Percentiles rank a stretch among this genome's conserved stretches.
phyloP scores from a whole-genome alignment of 176 grass and related monocot genomes.

The Carex parvula region DNA sequence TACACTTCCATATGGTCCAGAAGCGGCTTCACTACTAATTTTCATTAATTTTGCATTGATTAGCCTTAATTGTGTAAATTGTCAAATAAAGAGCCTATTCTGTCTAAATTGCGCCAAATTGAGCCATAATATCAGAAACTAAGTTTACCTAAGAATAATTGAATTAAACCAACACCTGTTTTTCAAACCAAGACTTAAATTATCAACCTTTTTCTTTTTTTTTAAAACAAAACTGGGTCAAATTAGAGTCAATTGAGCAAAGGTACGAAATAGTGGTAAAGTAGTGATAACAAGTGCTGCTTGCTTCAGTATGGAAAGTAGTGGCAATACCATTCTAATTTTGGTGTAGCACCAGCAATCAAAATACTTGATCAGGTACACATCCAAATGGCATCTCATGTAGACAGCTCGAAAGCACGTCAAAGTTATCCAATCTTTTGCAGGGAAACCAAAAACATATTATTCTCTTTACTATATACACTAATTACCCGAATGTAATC shows the following conservation, averaged over 20 bases:
- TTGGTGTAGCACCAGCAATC: background rate
- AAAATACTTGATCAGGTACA: background rate
- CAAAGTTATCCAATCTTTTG: slow-evolving; percentile 3
- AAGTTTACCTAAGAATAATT: background rate
- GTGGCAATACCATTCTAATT: background rate
- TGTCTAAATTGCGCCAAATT: background rate
- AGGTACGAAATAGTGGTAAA: background rate
- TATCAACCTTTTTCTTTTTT: background rate
- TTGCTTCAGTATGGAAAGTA: background rate
- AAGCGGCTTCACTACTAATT: background rate
- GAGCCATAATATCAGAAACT: background rate
- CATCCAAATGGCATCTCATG: background rate
- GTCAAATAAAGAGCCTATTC: background rate
- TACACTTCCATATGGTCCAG: background rate
- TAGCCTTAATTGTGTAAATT: background rate
- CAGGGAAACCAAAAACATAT: slow-evolving; percentile 5
- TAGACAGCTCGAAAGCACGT: background rate
- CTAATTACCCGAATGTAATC: slow-evolving; percentile 54
- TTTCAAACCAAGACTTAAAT: background rate
- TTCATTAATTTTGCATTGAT: background rate
- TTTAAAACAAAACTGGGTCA: background rate
- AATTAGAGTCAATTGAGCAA: background rate
- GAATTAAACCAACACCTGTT: background rate
- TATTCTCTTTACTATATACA: background rate
- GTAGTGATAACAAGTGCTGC: background rate